Evolutionary conservation across 192 early-diverging fungal species (phyloP), one percentile per base, ranked within the genome.

Genomic region (Gryganskiella cystojenkinii): DNA sequence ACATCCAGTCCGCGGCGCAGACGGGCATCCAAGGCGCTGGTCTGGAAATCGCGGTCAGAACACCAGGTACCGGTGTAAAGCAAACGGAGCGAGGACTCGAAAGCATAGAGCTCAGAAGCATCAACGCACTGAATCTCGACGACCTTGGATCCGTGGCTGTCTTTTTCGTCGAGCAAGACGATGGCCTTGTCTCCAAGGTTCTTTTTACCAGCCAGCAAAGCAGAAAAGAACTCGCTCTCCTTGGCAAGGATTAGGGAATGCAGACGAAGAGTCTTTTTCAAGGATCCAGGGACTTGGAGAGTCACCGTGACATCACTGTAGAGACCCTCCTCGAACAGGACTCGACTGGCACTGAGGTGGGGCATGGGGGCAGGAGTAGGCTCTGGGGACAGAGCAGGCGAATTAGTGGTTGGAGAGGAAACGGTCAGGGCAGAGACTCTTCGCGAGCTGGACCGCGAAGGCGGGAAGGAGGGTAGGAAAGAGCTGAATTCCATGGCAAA

Each of bases 1-100:
- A 76, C 73, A 45, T 76, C 73, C 64, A 76, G 52, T 1, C 73
- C 73, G 50, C 73, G 73, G 19, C 73, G 64, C 17, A 76, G 55
- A 14, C 73, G 73, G 20, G 73, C 59, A 57, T 76, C 65, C 28
- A 76, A 56, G 30, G 73, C 56, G 35, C 58, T 63, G 3, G 65
- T 76, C n/a, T 76, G 73, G 47, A 76, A 68, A 44, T 76, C 73
- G 19, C 73, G 65, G 34, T 76, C 73, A 17, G 73, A 76, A 53
- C 73, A 68, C 73, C 73, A 76, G 54, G 27, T 52, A 15, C 73
- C 73, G 20, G 73, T 76, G 17, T 76, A 76, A 14, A 76, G 60
- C 59, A 76, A 45, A 25, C 73, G 73, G 13, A 76, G 73, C 2
- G 73, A 30, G 2, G 73, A 61, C 60, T 76, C 73, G 22, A 63